Evolutionary conservation across 352 stramenopile species (phyloP), one percentile per base, ranked within the genome.

Genomic region (Pythium angustatum): DNA sequence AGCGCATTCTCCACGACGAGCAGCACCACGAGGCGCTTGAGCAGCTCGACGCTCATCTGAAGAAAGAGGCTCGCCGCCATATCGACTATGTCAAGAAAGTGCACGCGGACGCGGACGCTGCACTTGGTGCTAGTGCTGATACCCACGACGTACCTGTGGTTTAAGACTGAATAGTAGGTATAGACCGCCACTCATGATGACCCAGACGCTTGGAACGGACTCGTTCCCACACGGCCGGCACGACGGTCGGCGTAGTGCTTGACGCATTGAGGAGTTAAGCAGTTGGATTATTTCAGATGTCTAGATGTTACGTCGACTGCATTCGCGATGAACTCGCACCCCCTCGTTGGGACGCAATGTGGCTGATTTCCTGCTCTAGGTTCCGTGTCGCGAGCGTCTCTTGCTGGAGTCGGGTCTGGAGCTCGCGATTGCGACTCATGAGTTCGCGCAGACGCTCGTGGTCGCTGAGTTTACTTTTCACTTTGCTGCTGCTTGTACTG

Each of bases 381-480:
- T 79, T 81, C 34, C 86, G 76, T 28, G 82, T 91, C 14, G 82
- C 81, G 31, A 88, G 71, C 5, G 82, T 89, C 55, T 93, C 85
- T 43, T 83, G 76, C 48, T 94, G 78, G 4, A 94, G 73, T 26
- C 82, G 78, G 40, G 85, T 81, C 58, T 94, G 82, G 11, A 94
- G 64, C 41, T 91, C 83, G 17, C 82, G 83, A 65, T 94, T 94
- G 22, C 83, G 76, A 19, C 61, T 88, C 81, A 93, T 92, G 19
- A 94, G 71, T 47, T 77, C 73, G 3, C 83, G 82, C 21, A 94
- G 66, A 19, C 82, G 76, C 27, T 89, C 83, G 57, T 93, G 84
- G 40, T 93, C 83, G 26, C 41, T 65, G 3, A 71, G 28, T 51
- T 68, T 68, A 19, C 58, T 71, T 7, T 41, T 38, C 5, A 8